These are phyloP conservation scores for Cryptococcus sp. DNA, from an alignment of 1,284 basidiomycete genomes.

Conservation along the genomic window DNA sequence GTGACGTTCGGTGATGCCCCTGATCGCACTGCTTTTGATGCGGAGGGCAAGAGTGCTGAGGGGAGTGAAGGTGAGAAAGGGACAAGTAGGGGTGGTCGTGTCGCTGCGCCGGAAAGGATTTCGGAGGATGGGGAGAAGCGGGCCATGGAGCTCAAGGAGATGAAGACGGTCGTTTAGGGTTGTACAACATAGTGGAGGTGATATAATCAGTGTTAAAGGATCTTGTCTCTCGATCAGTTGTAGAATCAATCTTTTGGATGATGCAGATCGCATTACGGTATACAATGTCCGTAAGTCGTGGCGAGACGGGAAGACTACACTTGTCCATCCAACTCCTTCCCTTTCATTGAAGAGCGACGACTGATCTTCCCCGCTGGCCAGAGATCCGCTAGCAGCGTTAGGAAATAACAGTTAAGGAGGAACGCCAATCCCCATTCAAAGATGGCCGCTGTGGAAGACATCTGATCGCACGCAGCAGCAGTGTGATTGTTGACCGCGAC, in stretches of 20 bases:
- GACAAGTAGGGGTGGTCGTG: constrained; percentile 3
- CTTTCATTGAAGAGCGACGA: constrained; percentile 46
- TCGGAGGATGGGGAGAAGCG: not conserved
- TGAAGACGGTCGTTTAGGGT: not conserved
- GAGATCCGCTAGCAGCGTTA: constrained; percentile 44
- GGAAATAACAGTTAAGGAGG: constrained; percentile 51
- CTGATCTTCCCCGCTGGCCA: constrained; percentile 50
- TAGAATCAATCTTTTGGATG: too few relatives aligned
- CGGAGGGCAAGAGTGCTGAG: not conserved
- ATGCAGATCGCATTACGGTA: too few relatives aligned
- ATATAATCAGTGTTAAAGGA: too few relatives aligned
- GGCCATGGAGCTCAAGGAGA: not conserved
- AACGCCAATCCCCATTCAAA: constrained; percentile 56
- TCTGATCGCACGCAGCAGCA: constrained; percentile 46
- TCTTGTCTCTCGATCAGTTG: too few relatives aligned
- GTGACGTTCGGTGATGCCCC: constrained; percentile 8
- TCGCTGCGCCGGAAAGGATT: constrained; percentile 4
- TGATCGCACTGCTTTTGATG: not conserved
- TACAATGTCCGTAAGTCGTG: too few relatives aligned
- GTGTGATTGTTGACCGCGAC: constrained; percentile 19
- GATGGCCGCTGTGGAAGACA: constrained; percentile 54
- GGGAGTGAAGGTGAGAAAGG: constrained; percentile 5
- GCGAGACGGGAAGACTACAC: too few relatives aligned
- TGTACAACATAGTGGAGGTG: too few relatives aligned
- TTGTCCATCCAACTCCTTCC: constrained; percentile 40